Percentiles rank a stretch among this genome's conserved stretches.
Conservation (phyloP, 768 basidiomycete genomes). For the Tricholoma sp. region DNA sequence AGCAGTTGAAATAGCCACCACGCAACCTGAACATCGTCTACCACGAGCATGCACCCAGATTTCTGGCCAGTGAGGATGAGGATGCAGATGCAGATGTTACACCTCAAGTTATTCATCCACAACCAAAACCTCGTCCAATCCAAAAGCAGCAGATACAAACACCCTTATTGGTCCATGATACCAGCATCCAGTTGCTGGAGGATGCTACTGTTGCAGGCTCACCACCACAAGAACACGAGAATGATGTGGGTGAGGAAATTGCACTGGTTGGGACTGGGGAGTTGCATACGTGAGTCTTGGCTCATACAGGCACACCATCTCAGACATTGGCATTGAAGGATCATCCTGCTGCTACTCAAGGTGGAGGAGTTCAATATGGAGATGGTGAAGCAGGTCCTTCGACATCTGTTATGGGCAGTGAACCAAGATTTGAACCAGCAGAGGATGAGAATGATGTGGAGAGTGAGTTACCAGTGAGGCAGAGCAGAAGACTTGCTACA, state of each 20-base stretch:
- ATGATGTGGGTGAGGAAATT: neutral
- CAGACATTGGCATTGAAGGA: neutral
- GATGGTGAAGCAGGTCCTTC: neutral
- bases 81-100: neutral
- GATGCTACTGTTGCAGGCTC: neutral
- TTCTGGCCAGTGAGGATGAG: neutral
- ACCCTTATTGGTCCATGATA: neutral
- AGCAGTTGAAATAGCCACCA: neutral
- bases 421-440: neutral
- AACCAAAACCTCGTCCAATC: neutral
- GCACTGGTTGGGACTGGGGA: neutral
- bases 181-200: neutral
- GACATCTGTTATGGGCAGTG: neutral
- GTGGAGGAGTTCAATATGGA: neutral
- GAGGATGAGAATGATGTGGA: neutral
- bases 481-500: neutral
- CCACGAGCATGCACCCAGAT: neutral
- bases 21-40: neutral
- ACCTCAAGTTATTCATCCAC: neutral
- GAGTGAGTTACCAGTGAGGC: neutral
- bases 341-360: neutral
- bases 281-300: neutral
- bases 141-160: neutral
- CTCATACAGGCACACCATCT: neutral
- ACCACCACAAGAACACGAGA: neutral